Base-by-base conservation (phyloP, 1,284 basidiomycete genomes). In the Volvariella surrecta region DNA sequence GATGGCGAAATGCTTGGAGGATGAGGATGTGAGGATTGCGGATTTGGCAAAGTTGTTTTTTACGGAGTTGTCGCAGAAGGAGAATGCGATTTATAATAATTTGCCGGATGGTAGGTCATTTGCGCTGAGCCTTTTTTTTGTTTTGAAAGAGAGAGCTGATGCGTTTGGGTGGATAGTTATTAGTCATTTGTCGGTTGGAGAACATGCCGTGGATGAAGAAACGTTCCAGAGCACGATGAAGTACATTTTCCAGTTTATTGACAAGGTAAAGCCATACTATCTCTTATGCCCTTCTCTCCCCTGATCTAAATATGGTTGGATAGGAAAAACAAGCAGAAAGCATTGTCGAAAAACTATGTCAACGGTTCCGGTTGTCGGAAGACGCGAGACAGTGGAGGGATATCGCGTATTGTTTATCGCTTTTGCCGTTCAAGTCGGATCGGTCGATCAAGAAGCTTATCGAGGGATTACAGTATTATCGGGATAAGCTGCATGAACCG, bases 31-130 rank as follows among this genome's bases (percentile, higher is more conserved):
- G 45, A 71, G 94, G 8, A 89, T 99, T 48, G 80, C 86, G 11
- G 93, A 98, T 56, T 73, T 99, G 15, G 94, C 96, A 32, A 96
- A 94, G 62, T 63, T 99, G 44, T 99, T 99, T 79, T 99, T 99
- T 71, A 85, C 81, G 18, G 93, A 99, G 58, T 67, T 99, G 31
- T 88, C 91, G 28, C 94, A 82, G n/a, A 99, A 99, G 68, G 95
- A 99, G 58, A 98, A 98, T 58, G 95, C 93, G 9, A 94, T 99
- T 48, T 99, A 98, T 66, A 99, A 99, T 67, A 98, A 98, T 61
- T 63, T 99, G 54, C 95, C 94, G 1, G 93, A 96, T 66, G 78
- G 82, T 82, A 52, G 37, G 73, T 58, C 16, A 9, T 45, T 34
- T n/a, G 34, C 37, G 3, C 35, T 20, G 24, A 11, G 6, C 24